Conservation (phyloP, 2,329 filamentous ascomycete genomes). For the Paraphoma sp. region DNA sequence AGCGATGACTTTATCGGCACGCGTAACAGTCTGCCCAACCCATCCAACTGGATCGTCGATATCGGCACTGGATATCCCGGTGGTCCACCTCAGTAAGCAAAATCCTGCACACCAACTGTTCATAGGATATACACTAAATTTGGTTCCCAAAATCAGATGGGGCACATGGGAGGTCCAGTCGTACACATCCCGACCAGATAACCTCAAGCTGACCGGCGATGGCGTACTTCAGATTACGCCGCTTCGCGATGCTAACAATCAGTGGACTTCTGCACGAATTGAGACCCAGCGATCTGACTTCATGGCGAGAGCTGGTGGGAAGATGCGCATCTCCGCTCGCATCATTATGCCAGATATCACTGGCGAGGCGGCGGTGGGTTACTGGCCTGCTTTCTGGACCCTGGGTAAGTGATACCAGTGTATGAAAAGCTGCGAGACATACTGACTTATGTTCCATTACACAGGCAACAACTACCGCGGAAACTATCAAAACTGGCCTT, state of each 20-base stretch:
- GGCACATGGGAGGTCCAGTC: conserved; percentile 11
- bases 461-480: conserved; percentile 4
- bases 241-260: background rate
- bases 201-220: conserved; percentile 7
- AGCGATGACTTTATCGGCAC: conserved; percentile 10
- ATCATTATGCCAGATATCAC: conserved; percentile 13
- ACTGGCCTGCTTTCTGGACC: conserved; percentile 15
- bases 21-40: background rate
- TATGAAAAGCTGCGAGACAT: no score
- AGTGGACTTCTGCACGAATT: conserved; percentile 12
- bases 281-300: conserved; percentile 12
- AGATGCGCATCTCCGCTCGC: conserved; percentile 9
- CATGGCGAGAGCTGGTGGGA: conserved; percentile 3
- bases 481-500: conserved; percentile 8
- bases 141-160: background rate
- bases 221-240: conserved; percentile 10
- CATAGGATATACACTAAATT: no score
- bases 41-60: conserved; percentile 11
- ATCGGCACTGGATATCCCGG: conserved; percentile 10
- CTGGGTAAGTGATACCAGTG: background rate
- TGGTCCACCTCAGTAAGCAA: conserved; percentile 2
- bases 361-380: conserved; percentile 3
- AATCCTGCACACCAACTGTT: no score
- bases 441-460: no score
- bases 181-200: conserved; percentile 6